Evolutionary conservation across 495 filamentous ascomycete species (phyloP), one percentile per base, ranked within the genome.

Genomic region (Penicillium samsonianum): DNA sequence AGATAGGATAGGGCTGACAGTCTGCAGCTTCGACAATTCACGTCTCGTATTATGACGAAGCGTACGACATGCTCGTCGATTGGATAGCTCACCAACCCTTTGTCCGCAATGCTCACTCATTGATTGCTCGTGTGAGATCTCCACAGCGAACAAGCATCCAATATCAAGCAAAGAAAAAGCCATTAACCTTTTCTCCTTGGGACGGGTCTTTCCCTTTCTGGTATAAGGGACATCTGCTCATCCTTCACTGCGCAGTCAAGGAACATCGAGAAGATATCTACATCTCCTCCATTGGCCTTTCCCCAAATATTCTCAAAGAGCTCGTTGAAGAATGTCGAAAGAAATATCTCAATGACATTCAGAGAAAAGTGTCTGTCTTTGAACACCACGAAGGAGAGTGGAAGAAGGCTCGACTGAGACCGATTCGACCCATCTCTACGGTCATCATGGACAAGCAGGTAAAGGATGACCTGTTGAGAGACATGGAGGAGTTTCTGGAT

Each of bases 401-500:
- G 59, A 61, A 61, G 53, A 61, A 61, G 43, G 42, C 59, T 2
- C 57, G 49, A 20, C 35, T 61, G 14, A 61, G 88, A 40, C 87
- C 86, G 1, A 82, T 85, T 8, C 73, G 89, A 44, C 86, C 90
- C 2, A 85, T 94, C 76, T 78, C 80, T 6, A 93, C 87, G 0
- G 90, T 94, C 0, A 84, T 90, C 5, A 76, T 94, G 12, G 90
- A 92, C 57, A 78, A 79, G 28, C 66, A 78, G 50, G 79, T 88
- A 67, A 92, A 92, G 73, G 63, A 80, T 22, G 74, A 79, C 33
- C 74, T 94, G 12, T 70, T 91, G 35, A 69, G 73, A 26, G 89
- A 94, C 69, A 84, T 94, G 60, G 87, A 90, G 65, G 88, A 93
- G 62, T 96, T 90, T 65, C 75, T 94, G 4, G 82, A 89, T 55